A percentile compares a stretch with the other conserved stretches of the same genome.
Conservation (phyloP, 2,329 filamentous ascomycete species). For the Curvularia sp. region DNA sequence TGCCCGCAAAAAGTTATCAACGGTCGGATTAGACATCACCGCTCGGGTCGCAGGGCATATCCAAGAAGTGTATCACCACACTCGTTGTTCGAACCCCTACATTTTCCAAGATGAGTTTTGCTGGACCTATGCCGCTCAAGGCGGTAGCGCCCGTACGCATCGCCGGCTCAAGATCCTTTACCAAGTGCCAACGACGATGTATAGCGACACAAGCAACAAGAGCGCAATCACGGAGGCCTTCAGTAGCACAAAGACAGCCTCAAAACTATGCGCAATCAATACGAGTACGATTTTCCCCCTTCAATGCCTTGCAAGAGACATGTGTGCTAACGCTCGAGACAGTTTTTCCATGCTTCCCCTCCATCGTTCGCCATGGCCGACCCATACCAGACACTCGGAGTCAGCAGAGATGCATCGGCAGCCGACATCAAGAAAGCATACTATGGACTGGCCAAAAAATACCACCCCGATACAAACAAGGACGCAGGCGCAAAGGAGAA, state of each 20-base stretch:
- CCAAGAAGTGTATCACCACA: slow-evolving; percentile 20
- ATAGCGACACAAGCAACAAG: slow-evolving; percentile 37
- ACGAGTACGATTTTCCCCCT: slow-evolving; percentile 34
- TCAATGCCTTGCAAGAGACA: not conserved
- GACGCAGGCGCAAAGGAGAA: slow-evolving; percentile 91
- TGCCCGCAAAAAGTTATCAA: slow-evolving; percentile 27
- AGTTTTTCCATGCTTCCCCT: slow-evolving; percentile 54
- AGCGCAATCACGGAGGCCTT: slow-evolving; percentile 37
- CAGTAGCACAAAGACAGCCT: slow-evolving; percentile 28
- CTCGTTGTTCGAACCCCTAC: slow-evolving; percentile 15
- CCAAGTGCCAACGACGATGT: slow-evolving; percentile 41
- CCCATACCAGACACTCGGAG: slow-evolving; percentile 86
- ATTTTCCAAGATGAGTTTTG: slow-evolving; percentile 43
- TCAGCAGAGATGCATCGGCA: slow-evolving; percentile 79
- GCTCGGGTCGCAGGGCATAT: slow-evolving; percentile 9
- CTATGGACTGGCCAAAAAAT: slow-evolving; percentile 97
- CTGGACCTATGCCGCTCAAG: slow-evolving; percentile 45
- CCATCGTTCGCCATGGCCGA: slow-evolving; percentile 72
- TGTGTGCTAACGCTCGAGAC: slow-evolving; percentile 21
- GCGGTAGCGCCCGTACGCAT: slow-evolving; percentile 43
- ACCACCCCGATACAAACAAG: slow-evolving; percentile 97
- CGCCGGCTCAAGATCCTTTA: slow-evolving; percentile 33
- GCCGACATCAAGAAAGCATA: slow-evolving; percentile 98
- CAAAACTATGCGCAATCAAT: slow-evolving; percentile 34
- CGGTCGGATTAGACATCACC: slow-evolving; percentile 11